A percentile compares a stretch with the other conserved stretches of the same genome.
phyloP scores from a whole-genome alignment of 2,329 filamentous ascomycete species.

The Drechslera avenae region DNA sequence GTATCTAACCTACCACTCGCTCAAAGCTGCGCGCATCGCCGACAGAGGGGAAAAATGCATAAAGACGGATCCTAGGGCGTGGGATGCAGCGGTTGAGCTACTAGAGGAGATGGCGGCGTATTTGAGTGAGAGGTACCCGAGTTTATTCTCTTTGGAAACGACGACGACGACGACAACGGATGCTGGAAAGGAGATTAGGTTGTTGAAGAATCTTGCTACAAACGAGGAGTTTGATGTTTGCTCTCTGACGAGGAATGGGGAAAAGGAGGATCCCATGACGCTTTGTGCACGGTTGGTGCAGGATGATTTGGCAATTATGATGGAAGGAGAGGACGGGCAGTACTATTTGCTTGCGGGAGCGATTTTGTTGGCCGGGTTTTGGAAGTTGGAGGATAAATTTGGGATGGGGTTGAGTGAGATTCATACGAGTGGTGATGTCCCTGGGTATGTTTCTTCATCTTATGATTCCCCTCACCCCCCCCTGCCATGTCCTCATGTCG shows the following conservation, averaged over 20 bases:
- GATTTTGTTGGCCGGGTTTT: constrained; percentile 80
- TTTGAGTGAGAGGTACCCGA: constrained; percentile 75
- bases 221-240: constrained; percentile 73
- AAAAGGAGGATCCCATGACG: constrained; percentile 74
- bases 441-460: constrained; percentile 50
- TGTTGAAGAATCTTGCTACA: constrained; percentile 73
- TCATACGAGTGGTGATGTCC: constrained; percentile 77
- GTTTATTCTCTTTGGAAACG: constrained; percentile 59
- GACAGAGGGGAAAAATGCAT: constrained; percentile 72
- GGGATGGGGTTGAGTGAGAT: constrained; percentile 80
- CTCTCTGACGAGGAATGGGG: constrained; percentile 61
- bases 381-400: constrained; percentile 79
- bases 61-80: constrained; percentile 70
- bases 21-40: constrained; percentile 70
- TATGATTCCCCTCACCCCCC: neutral
- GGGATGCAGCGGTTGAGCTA: constrained; percentile 74
- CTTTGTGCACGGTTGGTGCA: constrained; percentile 74
- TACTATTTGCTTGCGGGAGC: constrained; percentile 81
- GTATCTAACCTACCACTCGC: constrained; percentile 72
- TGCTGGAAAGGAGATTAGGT: constrained; percentile 53
- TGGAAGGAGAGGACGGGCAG: constrained; percentile 74
- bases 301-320: constrained; percentile 84
- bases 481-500: neutral
- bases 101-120: constrained; percentile 74
- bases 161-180: no score